A percentile compares a stretch with the other conserved stretches of the same genome.
Conservation (phyloP, 345 rosid species). For the Iberis pinnata region DNA sequence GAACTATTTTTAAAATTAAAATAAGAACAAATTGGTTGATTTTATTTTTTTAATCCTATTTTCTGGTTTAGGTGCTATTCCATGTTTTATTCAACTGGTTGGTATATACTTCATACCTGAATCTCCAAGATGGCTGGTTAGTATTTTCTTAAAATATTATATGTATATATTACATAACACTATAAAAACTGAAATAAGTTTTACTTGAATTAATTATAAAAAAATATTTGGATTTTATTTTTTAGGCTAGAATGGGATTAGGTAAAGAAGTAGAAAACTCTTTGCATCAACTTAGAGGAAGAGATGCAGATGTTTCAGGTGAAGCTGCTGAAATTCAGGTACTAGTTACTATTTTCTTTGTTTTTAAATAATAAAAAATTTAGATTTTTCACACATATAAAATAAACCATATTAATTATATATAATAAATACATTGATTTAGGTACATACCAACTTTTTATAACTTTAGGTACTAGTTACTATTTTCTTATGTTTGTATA, state of each 20-base stretch:
- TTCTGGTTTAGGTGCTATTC: constrained; percentile 31
- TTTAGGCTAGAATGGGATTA: constrained; percentile 38
- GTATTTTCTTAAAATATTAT: constrained; percentile 1
- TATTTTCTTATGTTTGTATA: too few species aligned
- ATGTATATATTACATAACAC: too few species aligned
- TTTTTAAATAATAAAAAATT: too few species aligned
- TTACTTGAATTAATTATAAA: not conserved
- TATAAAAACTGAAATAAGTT: too few species aligned
- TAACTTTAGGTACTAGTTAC: too few species aligned
- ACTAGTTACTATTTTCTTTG: too few species aligned
- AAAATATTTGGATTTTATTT: not conserved
- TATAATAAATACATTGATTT: not conserved
- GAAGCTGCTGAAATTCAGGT: constrained; percentile 51
- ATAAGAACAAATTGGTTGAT: too few species aligned
- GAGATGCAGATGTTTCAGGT: constrained; percentile 30
- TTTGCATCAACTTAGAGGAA: constrained; percentile 41
- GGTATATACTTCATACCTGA: constrained; percentile 47
- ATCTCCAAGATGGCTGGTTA: constrained; percentile 56
- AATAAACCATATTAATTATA: not conserved
- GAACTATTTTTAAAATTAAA: too few species aligned
- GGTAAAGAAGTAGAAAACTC: constrained; percentile 38
- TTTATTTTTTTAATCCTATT: too few species aligned
- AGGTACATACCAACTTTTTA: not conserved
- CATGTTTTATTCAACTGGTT: constrained; percentile 31
- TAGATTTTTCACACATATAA: too few species aligned